Evolutionary conservation across 179 eudicot species (phyloP), one percentile per base, ranked within the genome.

Genomic region (Corrigiola litoralis): DNA sequence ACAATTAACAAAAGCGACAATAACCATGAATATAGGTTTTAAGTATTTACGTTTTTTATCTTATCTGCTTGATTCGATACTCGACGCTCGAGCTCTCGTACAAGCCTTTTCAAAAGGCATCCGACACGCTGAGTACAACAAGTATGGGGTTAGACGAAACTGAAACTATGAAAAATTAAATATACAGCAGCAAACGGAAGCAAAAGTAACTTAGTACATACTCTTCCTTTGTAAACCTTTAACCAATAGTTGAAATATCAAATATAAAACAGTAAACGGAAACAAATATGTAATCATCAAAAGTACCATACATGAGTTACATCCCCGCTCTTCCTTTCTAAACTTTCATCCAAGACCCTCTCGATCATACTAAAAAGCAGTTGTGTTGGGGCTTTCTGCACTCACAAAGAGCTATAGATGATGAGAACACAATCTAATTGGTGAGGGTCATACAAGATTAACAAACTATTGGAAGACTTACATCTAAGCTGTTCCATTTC

Each of bases 31-130:
- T 23, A 12, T 65, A 67, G 52, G 18, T 49, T 50, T 47, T 9
- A 41, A 60, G 68, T 51, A 34, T 42, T 40, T 85, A 88, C 99
- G 77, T 72, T 86, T 74, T 64, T 85, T 66, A 87, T 73, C 66
- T 66, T 82, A 52, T 85, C 88, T 48, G 84, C 88, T 77, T 88
- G 96, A 69, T 75, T 75, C 29, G 88, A 86, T 61, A 75, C 66
- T 63, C 97, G 90, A 28, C 74, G 83, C 79, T 95, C 90, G 71
- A 88, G 85, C 81, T 91, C 96, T 68, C 84, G 90, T 33, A 95
- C 81, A 47, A 88, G 90, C 66, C 76, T 77, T 79, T 81, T 91
- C 75, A 95, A 70, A 67, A 95, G 79, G 68, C 73, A 74, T 23
- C 87, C 92, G 47, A 81, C 90, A 60, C 84, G 81, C 99, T 94